Percentiles rank a stretch among this genome's conserved stretches.
Conservation (phyloP, 1,284 basidiomycete genomes). For the Irpex lacteus region DNA sequence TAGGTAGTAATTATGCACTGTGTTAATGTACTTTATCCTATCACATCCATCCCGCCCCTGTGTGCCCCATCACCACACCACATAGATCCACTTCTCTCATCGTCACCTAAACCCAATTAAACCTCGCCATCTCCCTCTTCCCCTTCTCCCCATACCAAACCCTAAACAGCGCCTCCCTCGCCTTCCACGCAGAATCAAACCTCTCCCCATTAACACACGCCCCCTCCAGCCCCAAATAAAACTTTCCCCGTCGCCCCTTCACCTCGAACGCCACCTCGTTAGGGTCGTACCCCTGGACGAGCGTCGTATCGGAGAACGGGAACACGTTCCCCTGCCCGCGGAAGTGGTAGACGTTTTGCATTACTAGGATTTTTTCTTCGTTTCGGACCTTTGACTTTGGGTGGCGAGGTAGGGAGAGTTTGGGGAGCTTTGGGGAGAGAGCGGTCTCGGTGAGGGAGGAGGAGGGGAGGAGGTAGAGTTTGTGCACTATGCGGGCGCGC, state of each 20-base stretch:
- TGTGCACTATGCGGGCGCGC: conserved; percentile 35
- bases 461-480: conserved; percentile 32
- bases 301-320: conserved; percentile 30
- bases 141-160: conserved; percentile 22
- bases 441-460: background rate
- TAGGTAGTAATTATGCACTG: background rate
- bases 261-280: conserved; percentile 37
- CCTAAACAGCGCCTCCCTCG: conserved; percentile 21
- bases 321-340: conserved; percentile 32
- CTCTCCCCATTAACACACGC: conserved; percentile 34
- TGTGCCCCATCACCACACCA: background rate
- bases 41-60: background rate
- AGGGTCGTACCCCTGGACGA: conserved; percentile 32
- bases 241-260: conserved; percentile 37
- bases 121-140: conserved; percentile 6
- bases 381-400: background rate
- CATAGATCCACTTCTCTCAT: background rate
- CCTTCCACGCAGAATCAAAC: conserved; percentile 15
- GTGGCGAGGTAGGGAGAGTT: background rate
- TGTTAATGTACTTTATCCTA: conserved; percentile 5
- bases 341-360: conserved; percentile 38
- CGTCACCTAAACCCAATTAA: conserved; percentile 2
- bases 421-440: conserved; percentile 8
- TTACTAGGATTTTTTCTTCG: conserved; percentile 27
- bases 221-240: conserved; percentile 35